Base-by-base conservation (phyloP, 2,329 filamentous ascomycete genomes). In the Periconia digitata region DNA sequence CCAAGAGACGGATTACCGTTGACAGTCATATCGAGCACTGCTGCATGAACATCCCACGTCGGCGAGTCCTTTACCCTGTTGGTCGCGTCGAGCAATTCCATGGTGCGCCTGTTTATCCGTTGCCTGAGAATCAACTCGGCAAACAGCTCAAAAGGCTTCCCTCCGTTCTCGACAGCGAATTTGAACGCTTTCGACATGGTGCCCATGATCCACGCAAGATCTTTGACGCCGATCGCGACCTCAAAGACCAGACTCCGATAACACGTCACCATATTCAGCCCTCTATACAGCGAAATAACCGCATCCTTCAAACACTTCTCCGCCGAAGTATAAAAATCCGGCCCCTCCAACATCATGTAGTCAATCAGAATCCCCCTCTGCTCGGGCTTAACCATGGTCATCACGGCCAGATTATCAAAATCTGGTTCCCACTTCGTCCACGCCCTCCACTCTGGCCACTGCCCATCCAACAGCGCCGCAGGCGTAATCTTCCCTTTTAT, bases 391-490 rank as follows among this genome's bases (percentile, higher is more conserved):
- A 62, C 24, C 6, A 43, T 46, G 38, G 57, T 49, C 12, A 62
- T 39, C 8, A 50, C 29, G 3, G 37, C 44, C 15, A 66, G 45
- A 3, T 56, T 53, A 4, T 52, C 21, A 10, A 60, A 2, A 27
- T 66, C 50, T 3, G 67, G 66, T 46, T 39, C 58, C 67, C 67
- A 70, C 3, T 34, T 22, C 21, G 66, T 58, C 66, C 66, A 70
- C 15, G 60, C 49, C 15, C 59, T 55, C 67, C 67, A 69, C 7
- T 44, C 23, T 0, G 62, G 60, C 12, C 65, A 63, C 8, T 59
- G 51, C 6, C 49, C 29, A 37, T 69, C 63, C 12, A 70, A 44
- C 24, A 69, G 43, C 17, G 56, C 47, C 43, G 62, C 58, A 21
- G 53, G 54, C 4, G 54, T 40, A 7, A 62, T n/a, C n/a, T 27